Evolutionary conservation across 2,329 filamentous ascomycete species (phyloP).

Genomic region (Penicillium sp.): DNA sequence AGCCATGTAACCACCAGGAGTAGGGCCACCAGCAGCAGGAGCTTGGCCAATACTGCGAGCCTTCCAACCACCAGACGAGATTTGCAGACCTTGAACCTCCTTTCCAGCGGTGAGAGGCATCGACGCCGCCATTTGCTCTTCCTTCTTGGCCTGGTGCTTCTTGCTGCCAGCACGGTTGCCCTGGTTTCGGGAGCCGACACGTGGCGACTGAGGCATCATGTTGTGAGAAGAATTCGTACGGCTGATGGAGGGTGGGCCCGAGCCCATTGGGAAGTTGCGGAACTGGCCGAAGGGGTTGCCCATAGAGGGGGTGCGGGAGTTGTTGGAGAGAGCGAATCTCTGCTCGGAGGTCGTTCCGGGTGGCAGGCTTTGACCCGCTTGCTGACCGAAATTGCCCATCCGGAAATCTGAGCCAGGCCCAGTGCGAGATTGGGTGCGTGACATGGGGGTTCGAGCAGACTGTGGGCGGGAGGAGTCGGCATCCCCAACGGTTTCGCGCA

Average conservation of each 20-base stretch:
- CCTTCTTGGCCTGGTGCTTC: conserved; percentile 60
- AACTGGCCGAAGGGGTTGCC: conserved; percentile 65
- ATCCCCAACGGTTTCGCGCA: conserved; percentile 84
- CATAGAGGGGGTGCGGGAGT: conserved; percentile 47
- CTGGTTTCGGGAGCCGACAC: conserved; percentile 70
- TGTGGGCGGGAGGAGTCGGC: conserved; percentile 67
- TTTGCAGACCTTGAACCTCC: conserved; percentile 79
- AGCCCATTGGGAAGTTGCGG: conserved; percentile 67
- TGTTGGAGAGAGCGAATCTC: conserved; percentile 70
- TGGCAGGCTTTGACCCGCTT: conserved; percentile 64
- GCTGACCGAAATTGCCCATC: conserved; percentile 73
- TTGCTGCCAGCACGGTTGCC: conserved; percentile 55
- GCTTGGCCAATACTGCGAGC: conserved; percentile 69
- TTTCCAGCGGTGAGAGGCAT: conserved; percentile 89
- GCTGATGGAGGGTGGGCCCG: conserved; percentile 65
- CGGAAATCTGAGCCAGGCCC: conserved; percentile 55
- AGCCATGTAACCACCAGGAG: conserved; percentile 68
- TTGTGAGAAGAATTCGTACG: conserved; percentile 63
- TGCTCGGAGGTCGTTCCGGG: conserved; percentile 77
- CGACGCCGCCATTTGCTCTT: conserved; percentile 73
- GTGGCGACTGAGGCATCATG: conserved; percentile 71
- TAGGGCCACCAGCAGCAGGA: conserved; percentile 49
- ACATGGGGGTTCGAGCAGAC: conserved; percentile 56
- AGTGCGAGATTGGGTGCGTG: conserved; percentile 59
- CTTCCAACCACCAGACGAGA: conserved; percentile 85